phyloP scores from a whole-genome alignment of 2,329 filamentous ascomycete species.

The Beauveria sp. region DNA sequence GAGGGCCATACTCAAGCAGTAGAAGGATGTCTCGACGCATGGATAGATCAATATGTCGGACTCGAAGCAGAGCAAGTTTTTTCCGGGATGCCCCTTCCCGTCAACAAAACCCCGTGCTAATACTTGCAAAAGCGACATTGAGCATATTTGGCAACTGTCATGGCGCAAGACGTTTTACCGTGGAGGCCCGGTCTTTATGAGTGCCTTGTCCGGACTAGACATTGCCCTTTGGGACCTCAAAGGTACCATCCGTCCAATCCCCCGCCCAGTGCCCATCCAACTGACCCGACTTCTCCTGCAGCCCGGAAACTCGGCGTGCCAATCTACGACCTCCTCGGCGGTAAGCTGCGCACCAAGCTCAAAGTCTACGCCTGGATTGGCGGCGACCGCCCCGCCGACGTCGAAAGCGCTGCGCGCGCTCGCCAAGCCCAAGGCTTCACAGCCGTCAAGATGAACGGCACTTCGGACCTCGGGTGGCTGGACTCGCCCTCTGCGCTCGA shows the following conservation, averaged over 20 bases:
- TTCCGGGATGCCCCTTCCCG: no score
- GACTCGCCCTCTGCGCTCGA: constrained; percentile 61
- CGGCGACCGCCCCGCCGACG: constrained; percentile 61
- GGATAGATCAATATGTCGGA: constrained; percentile 53
- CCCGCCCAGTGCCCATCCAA: no score
- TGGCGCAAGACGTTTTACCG: constrained; percentile 69
- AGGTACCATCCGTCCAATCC: constrained; percentile 22
- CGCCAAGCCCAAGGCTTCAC: constrained; percentile 56
- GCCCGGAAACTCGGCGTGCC: constrained; percentile 51
- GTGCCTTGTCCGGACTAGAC: constrained; percentile 67
- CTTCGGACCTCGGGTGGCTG: constrained; percentile 67
- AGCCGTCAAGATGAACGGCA: constrained; percentile 72
- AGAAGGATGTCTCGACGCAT: constrained; percentile 64
- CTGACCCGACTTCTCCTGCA: constrained; percentile 7
- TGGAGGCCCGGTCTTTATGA: constrained; percentile 75
- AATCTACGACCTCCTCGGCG: constrained; percentile 66
- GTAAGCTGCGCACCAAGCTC: constrained; percentile 62
- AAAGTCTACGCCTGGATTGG: constrained; percentile 76
- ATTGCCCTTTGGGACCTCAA: constrained; percentile 78
- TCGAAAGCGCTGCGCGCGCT: constrained; percentile 53
- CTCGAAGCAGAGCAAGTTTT: constrained; percentile 59
- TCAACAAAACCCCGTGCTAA: neutral
- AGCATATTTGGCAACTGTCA: constrained; percentile 70
- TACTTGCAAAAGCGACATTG: constrained; percentile 52
- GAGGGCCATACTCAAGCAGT: constrained; percentile 69